These are phyloP conservation scores for Aquilaria agallochum DNA, from an alignment of 441 rosid species.

Conservation along the genomic window DNA sequence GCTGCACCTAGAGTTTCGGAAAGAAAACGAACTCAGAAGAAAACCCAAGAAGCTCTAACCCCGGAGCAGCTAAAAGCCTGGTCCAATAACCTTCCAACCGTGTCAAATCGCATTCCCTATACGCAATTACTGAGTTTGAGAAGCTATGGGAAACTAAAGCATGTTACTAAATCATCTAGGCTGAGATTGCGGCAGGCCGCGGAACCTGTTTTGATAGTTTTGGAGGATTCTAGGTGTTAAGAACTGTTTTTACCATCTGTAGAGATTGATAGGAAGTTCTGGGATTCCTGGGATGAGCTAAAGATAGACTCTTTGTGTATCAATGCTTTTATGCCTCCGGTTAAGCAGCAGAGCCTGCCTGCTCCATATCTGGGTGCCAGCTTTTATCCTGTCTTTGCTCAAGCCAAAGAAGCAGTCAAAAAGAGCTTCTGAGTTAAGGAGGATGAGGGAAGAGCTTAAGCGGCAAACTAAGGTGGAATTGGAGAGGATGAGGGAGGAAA, in stretches of 20 bases:
- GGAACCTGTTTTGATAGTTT: conserved; percentile 72
- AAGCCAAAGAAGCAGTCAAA: conserved; percentile 75
- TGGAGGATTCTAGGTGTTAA: conserved; percentile 82
- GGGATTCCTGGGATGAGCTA: conserved; percentile 82
- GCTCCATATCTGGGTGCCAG: conserved; percentile 68
- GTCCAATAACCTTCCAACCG: conserved; percentile 68
- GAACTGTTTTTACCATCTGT: conserved; percentile 74
- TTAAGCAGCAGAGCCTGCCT: conserved; percentile 61
- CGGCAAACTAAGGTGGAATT: conserved; percentile 57
- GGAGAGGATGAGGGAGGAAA: conserved; percentile 54
- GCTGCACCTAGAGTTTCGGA: conserved; percentile 47
- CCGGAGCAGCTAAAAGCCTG: conserved; percentile 76
- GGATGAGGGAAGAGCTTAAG: conserved; percentile 62
- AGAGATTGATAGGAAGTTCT: conserved; percentile 66
- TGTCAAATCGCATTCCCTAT: conserved; percentile 63
- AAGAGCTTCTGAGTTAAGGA: conserved; percentile 64
- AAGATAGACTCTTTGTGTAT: conserved; percentile 62
- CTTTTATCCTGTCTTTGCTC: conserved; percentile 41
- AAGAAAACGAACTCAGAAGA: conserved; percentile 53
- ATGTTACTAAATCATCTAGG: conserved; percentile 66
- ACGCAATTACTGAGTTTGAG: conserved; percentile 62
- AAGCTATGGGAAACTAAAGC: conserved; percentile 64
- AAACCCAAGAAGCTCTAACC: conserved; percentile 48
- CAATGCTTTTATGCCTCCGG: conserved; percentile 78
- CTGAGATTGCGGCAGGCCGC: conserved; percentile 38